Percentiles rank a stretch among this genome's conserved stretches.
Conservation (phyloP, 805 yeast species). For the Lachancea fermentati region DNA sequence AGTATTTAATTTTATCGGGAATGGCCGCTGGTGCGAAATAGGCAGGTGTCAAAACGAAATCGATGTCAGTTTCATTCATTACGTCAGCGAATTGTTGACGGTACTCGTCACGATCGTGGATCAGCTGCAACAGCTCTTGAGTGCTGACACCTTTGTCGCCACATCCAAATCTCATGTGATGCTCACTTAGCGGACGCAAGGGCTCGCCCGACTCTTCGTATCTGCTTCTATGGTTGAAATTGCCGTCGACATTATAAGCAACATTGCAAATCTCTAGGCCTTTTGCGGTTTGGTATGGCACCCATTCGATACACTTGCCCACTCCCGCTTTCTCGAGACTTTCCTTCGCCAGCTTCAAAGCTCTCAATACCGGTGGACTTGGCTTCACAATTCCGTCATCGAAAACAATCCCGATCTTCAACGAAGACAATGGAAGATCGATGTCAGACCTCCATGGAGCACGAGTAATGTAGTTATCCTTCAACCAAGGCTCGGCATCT, state of each 20-base stretch:
- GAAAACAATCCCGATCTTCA: conserved; percentile 42
- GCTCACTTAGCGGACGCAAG: conserved; percentile 14
- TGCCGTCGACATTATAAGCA: conserved; percentile 1
- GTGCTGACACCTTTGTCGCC: conserved; percentile 15
- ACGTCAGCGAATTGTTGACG: conserved; percentile 31
- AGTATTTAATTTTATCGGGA: conserved; percentile 29
- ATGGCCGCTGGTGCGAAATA: conserved; percentile 34
- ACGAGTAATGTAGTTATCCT: conserved; percentile 46
- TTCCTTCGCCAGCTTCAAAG: conserved; percentile 30
- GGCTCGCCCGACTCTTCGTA: conserved; percentile 31
- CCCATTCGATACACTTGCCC: conserved; percentile 28
- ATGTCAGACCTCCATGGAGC: conserved; percentile 42
- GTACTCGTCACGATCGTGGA: conserved; percentile 35
- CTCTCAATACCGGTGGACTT: conserved; percentile 52
- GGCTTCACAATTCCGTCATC: conserved; percentile 47
- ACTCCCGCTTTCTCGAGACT: conserved; percentile 34
- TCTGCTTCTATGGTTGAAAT: conserved; percentile 1
- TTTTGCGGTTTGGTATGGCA: conserved; percentile 1
- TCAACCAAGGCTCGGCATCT: conserved; percentile 40
- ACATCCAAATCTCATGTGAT: conserved; percentile 37
- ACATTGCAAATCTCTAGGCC: neutral
- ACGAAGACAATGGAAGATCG: conserved; percentile 23
- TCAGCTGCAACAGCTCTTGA: conserved; percentile 29
- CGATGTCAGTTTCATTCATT: conserved; percentile 38
- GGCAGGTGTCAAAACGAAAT: conserved; percentile 44